A percentile compares a stretch with the other conserved stretches of the same genome.
Evolutionary conservation across 768 basidiomycete species (phyloP).

Genomic region (Panaeolus papilionaceus): DNA sequence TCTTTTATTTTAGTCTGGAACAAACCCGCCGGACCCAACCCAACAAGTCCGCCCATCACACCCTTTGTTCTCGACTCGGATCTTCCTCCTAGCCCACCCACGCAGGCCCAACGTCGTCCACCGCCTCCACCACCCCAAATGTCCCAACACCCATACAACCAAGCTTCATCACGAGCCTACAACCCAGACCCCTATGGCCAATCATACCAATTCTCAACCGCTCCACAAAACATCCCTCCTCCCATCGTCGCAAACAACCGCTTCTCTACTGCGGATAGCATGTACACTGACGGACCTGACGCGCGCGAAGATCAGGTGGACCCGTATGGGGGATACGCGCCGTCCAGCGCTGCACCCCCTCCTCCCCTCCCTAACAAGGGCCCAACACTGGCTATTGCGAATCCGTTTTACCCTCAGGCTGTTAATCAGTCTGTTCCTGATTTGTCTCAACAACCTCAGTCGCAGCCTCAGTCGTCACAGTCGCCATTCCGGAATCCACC

Average conservation of each 20-base stretch:
- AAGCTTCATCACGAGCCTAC: not conserved
- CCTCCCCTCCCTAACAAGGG: not conserved
- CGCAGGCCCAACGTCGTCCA: not conserved
- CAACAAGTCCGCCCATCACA: not conserved
- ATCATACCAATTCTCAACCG: not conserved
- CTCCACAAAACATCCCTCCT: not conserved
- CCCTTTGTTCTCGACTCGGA: not conserved
- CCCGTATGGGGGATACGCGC: not conserved
- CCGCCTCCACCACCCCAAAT: not conserved
- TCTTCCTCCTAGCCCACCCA: not conserved
- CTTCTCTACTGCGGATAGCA: not conserved
- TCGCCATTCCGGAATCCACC: not conserved
- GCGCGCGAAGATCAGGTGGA: not conserved
- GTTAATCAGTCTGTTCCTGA: not conserved
- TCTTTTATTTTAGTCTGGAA: not conserved
- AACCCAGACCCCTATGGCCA: not conserved
- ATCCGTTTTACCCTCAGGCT: not conserved
- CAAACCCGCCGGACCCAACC: not conserved
- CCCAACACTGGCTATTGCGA: not conserved
- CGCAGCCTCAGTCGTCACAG: not conserved
- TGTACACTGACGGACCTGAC: slow-evolving; percentile 2
- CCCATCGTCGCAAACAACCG: slow-evolving; percentile 9
- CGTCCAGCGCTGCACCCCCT: not conserved
- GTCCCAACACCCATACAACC: not conserved
- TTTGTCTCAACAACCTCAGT: not conserved